phyloP scores from a whole-genome alignment of 2,329 filamentous ascomycete genomes.

The Pseudogymnoascus sp. region DNA sequence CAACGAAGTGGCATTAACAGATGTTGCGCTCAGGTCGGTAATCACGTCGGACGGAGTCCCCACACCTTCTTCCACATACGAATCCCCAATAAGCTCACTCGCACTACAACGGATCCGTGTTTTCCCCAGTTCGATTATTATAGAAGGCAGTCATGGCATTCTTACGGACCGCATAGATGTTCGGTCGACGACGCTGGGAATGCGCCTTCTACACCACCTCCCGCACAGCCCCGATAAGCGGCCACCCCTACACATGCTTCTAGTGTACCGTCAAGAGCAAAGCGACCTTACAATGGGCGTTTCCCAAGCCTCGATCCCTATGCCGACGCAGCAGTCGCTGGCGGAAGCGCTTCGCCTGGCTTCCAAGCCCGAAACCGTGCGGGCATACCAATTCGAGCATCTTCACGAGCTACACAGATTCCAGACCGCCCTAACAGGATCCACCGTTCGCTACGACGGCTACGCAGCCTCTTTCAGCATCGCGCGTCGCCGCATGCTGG shows the following conservation, averaged over 20 bases:
- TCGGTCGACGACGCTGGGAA: constrained; percentile 57
- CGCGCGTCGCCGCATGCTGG: constrained; percentile 72
- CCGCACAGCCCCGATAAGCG: constrained; percentile 44
- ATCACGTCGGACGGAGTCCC: not conserved
- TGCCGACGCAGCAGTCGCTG: constrained; percentile 53
- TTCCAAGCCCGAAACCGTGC: constrained; percentile 52
- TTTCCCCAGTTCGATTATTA: constrained; percentile 63
- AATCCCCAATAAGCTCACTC: constrained; percentile 42
- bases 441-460: constrained; percentile 62
- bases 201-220: constrained; percentile 29
- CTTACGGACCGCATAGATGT: constrained; percentile 75
- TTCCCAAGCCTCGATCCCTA: constrained; percentile 54
- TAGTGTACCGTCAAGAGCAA: constrained; percentile 61
- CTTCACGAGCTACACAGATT: constrained; percentile 64
- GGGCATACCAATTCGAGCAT: constrained; percentile 57
- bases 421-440: constrained; percentile 68
- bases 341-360: constrained; percentile 39
- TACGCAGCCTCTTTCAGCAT: constrained; percentile 67
- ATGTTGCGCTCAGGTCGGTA: not conserved
- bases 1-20: not conserved
- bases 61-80: constrained; percentile 13
- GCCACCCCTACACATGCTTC: constrained; percentile 39
- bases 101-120: constrained; percentile 54
- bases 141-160: constrained; percentile 61
- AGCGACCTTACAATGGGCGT: constrained; percentile 66